Conservation (phyloP, 495 filamentous ascomycete genomes). For the Xylaria sp. region DNA sequence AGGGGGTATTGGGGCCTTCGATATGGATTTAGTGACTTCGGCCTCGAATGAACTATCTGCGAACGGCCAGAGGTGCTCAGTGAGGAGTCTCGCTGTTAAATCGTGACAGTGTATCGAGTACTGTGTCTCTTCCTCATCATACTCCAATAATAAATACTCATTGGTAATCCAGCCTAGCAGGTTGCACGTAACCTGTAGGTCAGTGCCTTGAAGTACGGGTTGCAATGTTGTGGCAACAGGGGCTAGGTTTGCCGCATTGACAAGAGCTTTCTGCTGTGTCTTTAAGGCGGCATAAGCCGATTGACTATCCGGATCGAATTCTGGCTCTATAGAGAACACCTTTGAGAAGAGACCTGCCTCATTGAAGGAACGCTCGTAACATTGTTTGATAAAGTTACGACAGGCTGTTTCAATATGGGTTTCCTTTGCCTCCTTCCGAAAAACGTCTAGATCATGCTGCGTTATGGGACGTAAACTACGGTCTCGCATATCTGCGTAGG, state of each 20-base stretch:
- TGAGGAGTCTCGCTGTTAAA: slow-evolving; percentile 64
- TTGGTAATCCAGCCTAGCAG: slow-evolving; percentile 82
- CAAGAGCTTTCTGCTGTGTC: slow-evolving; percentile 45
- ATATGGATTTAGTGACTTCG: slow-evolving; percentile 58
- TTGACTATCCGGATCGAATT: slow-evolving; percentile 49
- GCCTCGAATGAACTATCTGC: slow-evolving; percentile 58
- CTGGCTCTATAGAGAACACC: slow-evolving; percentile 57
- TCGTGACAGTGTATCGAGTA: slow-evolving; percentile 75
- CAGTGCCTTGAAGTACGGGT: slow-evolving; percentile 48
- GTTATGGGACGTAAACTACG: slow-evolving; percentile 60
- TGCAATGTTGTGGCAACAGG: slow-evolving; percentile 55
- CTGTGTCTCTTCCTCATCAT: slow-evolving; percentile 74
- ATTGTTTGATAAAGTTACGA: slow-evolving; percentile 57
- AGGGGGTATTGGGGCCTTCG: slow-evolving; percentile 49
- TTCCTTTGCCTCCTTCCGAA: slow-evolving; percentile 54
- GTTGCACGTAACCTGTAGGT: slow-evolving; percentile 68
- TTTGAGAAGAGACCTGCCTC: slow-evolving; percentile 55
- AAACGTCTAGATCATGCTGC: slow-evolving; percentile 60
- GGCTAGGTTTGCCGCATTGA: slow-evolving; percentile 53
- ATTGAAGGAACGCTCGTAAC: slow-evolving; percentile 55
- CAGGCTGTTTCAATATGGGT: slow-evolving; percentile 52
- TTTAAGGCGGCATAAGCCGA: slow-evolving; percentile 54
- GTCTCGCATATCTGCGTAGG: slow-evolving; percentile 51
- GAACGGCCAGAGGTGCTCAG: slow-evolving; percentile 60
- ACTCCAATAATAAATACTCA: slow-evolving; percentile 75